phyloP scores from a whole-genome alignment of 2,329 filamentous ascomycete species.

The Furcasterigmium sp. region DNA sequence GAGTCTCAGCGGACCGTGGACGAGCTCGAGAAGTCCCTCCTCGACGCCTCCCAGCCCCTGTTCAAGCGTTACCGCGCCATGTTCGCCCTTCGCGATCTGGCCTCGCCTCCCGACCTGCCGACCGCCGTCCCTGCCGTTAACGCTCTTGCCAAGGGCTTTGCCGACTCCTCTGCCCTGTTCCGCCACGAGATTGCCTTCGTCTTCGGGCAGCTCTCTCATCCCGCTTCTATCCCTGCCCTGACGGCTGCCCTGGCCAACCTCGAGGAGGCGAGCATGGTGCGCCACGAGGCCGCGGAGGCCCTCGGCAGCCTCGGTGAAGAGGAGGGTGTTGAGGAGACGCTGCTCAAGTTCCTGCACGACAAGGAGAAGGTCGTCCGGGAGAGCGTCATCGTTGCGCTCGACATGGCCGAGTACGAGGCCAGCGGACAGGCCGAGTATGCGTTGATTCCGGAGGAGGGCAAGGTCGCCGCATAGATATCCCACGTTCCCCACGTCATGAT shows the following conservation, averaged over 20 bases:
- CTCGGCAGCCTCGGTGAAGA: conserved; percentile 91
- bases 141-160: conserved; percentile 79
- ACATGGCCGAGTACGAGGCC: conserved; percentile 97
- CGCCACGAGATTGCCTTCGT: conserved; percentile 98
- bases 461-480: conserved; percentile 25
- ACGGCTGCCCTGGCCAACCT: conserved; percentile 71
- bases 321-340: conserved; percentile 80
- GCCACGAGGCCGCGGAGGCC: conserved; percentile 95
- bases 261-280: conserved; percentile 89
- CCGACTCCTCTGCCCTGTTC: conserved; percentile 85
- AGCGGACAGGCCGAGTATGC: conserved; percentile 87
- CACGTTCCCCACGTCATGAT: conserved; percentile 6
- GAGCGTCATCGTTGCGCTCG: conserved; percentile 88
- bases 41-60: conserved; percentile 73
- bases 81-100: conserved; percentile 93
- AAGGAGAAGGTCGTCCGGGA: conserved; percentile 90
- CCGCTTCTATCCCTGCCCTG: conserved; percentile 90
- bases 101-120: conserved; percentile 84
- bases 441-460: conserved; percentile 64
- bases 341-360: conserved; percentile 82
- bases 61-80: conserved; percentile 96
- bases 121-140: conserved; percentile 84
- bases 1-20: conserved; percentile 64
- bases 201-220: conserved; percentile 92
- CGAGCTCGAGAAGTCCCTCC: conserved; percentile 68